Evolutionary conservation across 2,329 filamentous ascomycete species (phyloP).

Genomic region (Aspergillus ibericus): DNA sequence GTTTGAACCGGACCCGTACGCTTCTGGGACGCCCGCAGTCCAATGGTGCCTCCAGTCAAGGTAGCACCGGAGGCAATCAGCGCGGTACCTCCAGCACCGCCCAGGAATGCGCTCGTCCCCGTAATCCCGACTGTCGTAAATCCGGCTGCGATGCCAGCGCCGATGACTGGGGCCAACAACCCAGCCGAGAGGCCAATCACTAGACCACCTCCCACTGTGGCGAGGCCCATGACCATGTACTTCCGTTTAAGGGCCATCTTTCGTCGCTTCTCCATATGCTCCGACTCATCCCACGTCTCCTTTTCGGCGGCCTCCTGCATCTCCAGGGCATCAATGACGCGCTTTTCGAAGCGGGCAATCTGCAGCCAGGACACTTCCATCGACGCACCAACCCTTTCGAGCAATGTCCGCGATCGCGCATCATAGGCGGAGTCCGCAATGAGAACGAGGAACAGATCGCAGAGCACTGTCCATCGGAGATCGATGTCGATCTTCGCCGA

Average conservation of each 20-base stretch:
- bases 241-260: conserved; percentile 79
- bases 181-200: conserved; percentile 95
- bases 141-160: conserved; percentile 86
- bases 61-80: conserved; percentile 90
- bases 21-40: conserved; percentile 77
- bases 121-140: conserved; percentile 93
- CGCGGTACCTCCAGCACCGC: conserved; percentile 87
- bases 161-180: conserved; percentile 87
- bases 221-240: conserved; percentile 93
- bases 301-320: conserved; percentile 95
- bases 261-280: conserved; percentile 82
- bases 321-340: conserved; percentile 91
- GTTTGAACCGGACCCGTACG: conserved; percentile 91
- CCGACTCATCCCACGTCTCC: conserved; percentile 97
- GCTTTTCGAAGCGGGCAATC: conserved; percentile 94
- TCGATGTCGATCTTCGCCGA: conserved; percentile 91
- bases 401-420: conserved; percentile 75
- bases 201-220: conserved; percentile 89
- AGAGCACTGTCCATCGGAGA: conserved; percentile 93
- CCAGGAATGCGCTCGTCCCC: conserved; percentile 84
- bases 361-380: conserved; percentile 86
- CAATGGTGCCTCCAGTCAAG: conserved; percentile 82
- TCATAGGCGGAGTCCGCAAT: conserved; percentile 96
- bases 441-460: conserved; percentile 91
- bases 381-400: conserved; percentile 79